phyloP scores from a whole-genome alignment of 768 basidiomycete species.

The Dendrothele bispora region DNA sequence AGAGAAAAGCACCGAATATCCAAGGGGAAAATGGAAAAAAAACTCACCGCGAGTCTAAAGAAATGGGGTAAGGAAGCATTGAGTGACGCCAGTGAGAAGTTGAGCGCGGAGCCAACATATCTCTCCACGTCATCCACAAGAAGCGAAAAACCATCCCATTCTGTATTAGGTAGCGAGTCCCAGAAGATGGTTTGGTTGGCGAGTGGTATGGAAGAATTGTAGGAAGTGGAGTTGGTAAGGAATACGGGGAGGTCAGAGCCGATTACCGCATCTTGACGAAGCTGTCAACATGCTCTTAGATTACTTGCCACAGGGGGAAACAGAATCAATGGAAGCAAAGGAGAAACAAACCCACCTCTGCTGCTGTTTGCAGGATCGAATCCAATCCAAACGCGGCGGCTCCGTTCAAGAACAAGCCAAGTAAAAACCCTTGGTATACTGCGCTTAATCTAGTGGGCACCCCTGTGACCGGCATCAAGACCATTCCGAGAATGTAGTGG shows the following conservation, averaged over 20 bases:
- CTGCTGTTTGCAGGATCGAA: conserved; percentile 75
- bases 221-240: conserved; percentile 73
- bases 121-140: conserved; percentile 87
- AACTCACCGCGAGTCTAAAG: conserved; percentile 76
- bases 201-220: conserved; percentile 53
- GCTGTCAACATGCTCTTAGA: conserved; percentile 35
- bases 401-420: conserved; percentile 82
- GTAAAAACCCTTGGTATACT: conserved; percentile 76
- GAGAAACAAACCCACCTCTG: conserved; percentile 47
- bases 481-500: conserved; percentile 79
- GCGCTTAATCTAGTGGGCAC: conserved; percentile 82
- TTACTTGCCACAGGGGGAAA: conserved; percentile 13
- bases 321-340: conserved; percentile 1
- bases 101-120: conserved; percentile 67
- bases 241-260: conserved; percentile 73
- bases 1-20: conserved; percentile 2
- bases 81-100: conserved; percentile 67
- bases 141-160: conserved; percentile 77
- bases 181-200: conserved; percentile 57
- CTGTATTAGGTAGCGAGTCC: conserved; percentile 46
- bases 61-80: conserved; percentile 66
- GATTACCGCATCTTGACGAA: conserved; percentile 68
- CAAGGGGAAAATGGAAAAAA: conserved; percentile 2
- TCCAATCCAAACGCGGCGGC: conserved; percentile 79
- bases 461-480: conserved; percentile 73